phyloP scores from a whole-genome alignment of 1,284 basidiomycete genomes.

The Tilletia walkeri region DNA sequence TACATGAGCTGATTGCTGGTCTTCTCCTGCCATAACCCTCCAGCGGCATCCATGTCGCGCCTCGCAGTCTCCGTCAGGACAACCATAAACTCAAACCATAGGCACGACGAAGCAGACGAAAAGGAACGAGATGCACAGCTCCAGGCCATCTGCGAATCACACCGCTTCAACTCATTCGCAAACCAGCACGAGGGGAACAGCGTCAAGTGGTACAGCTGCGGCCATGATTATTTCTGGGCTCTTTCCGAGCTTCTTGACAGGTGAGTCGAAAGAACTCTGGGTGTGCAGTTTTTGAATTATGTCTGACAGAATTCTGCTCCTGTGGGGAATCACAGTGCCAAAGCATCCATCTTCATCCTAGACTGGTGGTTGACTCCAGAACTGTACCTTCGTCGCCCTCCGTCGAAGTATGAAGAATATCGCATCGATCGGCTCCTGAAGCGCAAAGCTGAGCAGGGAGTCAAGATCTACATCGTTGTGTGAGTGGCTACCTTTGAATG shows the following conservation, averaged over 20 bases:
- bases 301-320: too few species aligned
- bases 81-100: constrained; percentile 59
- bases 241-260: constrained; percentile 55
- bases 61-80: constrained; percentile 20
- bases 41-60: constrained; percentile 20
- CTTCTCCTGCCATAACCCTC: not conserved
- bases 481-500: not conserved
- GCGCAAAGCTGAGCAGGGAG: constrained; percentile 84
- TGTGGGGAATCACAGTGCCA: constrained; percentile 8
- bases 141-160: constrained; percentile 70
- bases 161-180: constrained; percentile 83
- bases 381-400: constrained; percentile 83
- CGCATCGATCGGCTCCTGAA: constrained; percentile 78
- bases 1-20: not conserved
- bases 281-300: too few species aligned
- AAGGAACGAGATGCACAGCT: constrained; percentile 67
- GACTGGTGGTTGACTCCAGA: constrained; percentile 72
- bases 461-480: constrained; percentile 80
- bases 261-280: too few species aligned
- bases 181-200: constrained; percentile 67
- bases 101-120: constrained; percentile 71
- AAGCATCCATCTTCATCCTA: constrained; percentile 28
- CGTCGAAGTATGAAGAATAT: constrained; percentile 77
- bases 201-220: constrained; percentile 72
- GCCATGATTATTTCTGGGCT: constrained; percentile 81